These are phyloP conservation scores for Kuraishia molischiana DNA, from an alignment of 805 yeast species.

Conservation along the genomic window DNA sequence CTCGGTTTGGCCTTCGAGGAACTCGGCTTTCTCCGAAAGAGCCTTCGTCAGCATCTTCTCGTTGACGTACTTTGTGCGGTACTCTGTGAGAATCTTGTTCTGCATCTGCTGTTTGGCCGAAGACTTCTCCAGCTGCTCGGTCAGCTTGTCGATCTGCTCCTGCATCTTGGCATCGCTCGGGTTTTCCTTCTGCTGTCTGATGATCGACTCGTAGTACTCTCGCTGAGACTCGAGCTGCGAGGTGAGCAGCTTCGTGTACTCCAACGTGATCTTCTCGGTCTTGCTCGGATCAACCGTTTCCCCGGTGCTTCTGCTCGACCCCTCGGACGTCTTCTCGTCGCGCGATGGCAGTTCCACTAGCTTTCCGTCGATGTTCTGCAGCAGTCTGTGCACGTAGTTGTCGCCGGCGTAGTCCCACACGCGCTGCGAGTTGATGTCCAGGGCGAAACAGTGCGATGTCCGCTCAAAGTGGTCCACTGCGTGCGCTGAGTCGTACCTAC, in stretches of 20 bases:
- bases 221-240: conserved; percentile 82
- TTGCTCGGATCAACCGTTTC: conserved; percentile 33
- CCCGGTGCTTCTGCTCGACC: conserved; percentile 5
- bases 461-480: conserved; percentile 72
- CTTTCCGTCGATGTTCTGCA: conserved; percentile 88
- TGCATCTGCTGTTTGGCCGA: not conserved
- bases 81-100: conserved; percentile 4
- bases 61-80: conserved; percentile 12
- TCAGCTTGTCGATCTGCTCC: conserved; percentile 21
- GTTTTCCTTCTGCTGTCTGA: conserved; percentile 10
- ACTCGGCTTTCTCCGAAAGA: conserved; percentile 28
- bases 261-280: conserved; percentile 53
- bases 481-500: conserved; percentile 77
- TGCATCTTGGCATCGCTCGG: conserved; percentile 18
- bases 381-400: conserved; percentile 75
- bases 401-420: conserved; percentile 96
- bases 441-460: conserved; percentile 82
- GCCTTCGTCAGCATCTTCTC: conserved; percentile 35
- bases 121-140: conserved; percentile 15
- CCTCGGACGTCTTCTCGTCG: conserved; percentile 9
- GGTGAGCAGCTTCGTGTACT: conserved; percentile 69
- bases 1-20: conserved; percentile 20
- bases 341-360: conserved; percentile 61
- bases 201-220: conserved; percentile 60
- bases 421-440: conserved; percentile 76